Conservation (phyloP, 2,329 filamentous ascomycete species). For the Fusarium kyushuense region DNA sequence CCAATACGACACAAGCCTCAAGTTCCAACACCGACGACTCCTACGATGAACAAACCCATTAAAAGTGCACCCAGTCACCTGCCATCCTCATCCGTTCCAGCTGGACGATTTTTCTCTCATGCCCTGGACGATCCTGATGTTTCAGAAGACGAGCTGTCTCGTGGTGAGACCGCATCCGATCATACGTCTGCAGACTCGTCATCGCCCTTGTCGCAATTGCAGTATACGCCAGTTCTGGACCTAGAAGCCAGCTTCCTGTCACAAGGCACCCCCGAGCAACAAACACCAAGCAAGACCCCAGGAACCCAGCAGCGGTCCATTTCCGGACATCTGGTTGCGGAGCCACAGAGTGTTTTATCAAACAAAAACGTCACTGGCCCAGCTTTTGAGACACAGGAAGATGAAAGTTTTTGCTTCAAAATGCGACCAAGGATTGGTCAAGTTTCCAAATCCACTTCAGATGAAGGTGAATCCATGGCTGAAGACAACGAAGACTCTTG, state of each 20-base stretch:
- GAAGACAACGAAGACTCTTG: slow-evolving; percentile 27
- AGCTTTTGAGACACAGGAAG: slow-evolving; percentile 49
- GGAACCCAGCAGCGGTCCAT: background rate
- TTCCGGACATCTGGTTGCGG: background rate
- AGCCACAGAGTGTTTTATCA: background rate
- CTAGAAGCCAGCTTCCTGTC: slow-evolving; percentile 12
- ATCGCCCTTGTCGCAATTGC: slow-evolving; percentile 47
- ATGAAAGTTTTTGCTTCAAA: slow-evolving; percentile 52
- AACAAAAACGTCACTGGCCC: background rate
- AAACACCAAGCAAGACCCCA: slow-evolving; percentile 18
- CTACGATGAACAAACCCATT: slow-evolving; percentile 34
- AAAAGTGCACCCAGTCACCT: slow-evolving; percentile 35
- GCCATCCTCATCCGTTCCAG: slow-evolving; percentile 26
- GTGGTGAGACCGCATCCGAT: slow-evolving; percentile 16
- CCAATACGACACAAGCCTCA: slow-evolving; percentile 31
- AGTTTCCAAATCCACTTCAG: background rate
- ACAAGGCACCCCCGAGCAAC: slow-evolving; percentile 13
- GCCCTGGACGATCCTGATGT: background rate
- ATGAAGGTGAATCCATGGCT: background rate
- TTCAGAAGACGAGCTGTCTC: slow-evolving; percentile 35
- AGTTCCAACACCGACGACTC: background rate
- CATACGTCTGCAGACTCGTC: slow-evolving; percentile 45
- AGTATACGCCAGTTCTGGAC: slow-evolving; percentile 9
- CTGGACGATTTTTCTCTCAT: slow-evolving; percentile 3
- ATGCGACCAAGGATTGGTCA: slow-evolving; percentile 28